Conservation (phyloP, 1,284 basidiomycete genomes). For the Schizophyllum amplum region DNA sequence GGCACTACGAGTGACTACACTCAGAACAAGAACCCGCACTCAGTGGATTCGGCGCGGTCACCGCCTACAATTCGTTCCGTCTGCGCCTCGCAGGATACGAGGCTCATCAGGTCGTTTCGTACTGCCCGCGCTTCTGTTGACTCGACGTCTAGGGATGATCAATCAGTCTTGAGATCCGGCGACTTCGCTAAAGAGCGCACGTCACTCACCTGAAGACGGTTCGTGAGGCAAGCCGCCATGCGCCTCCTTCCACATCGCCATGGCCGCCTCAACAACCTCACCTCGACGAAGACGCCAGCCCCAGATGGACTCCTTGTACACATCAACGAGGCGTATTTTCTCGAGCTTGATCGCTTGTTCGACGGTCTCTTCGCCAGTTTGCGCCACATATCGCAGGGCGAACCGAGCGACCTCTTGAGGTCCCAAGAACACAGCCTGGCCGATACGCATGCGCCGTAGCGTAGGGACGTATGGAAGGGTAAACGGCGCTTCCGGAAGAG, state of each 20-base stretch:
- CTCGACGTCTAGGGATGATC: not conserved
- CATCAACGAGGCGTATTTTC: conserved; percentile 40
- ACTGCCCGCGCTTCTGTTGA: not conserved
- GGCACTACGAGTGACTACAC: no score
- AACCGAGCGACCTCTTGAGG: conserved; percentile 30
- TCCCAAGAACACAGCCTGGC: conserved; percentile 39
- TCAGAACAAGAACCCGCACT: no score
- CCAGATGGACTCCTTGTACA: conserved; percentile 50
- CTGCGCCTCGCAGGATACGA: conserved; percentile 41
- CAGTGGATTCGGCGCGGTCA: conserved; percentile 38
- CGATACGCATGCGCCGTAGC: conserved; percentile 35
- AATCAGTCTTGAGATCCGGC: no score
- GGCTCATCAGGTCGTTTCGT: conserved; percentile 22
- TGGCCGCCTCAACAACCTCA: conserved; percentile 18
- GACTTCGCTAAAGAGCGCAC: no score
- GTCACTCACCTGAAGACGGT: no score
- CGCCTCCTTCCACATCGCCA: not conserved
- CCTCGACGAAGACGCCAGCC: conserved; percentile 29
- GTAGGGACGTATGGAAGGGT: conserved; percentile 29
- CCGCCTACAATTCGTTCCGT: conserved; percentile 49
- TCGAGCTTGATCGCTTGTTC: conserved; percentile 22
- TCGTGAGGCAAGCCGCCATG: not conserved
- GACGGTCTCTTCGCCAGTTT: not conserved
- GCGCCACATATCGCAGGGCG: conserved; percentile 16
- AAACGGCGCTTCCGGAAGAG: conserved; percentile 6